These are phyloP conservation scores for Solanum tacnaense DNA, from an alignment of 257 asterid species.

Conservation along the genomic window DNA sequence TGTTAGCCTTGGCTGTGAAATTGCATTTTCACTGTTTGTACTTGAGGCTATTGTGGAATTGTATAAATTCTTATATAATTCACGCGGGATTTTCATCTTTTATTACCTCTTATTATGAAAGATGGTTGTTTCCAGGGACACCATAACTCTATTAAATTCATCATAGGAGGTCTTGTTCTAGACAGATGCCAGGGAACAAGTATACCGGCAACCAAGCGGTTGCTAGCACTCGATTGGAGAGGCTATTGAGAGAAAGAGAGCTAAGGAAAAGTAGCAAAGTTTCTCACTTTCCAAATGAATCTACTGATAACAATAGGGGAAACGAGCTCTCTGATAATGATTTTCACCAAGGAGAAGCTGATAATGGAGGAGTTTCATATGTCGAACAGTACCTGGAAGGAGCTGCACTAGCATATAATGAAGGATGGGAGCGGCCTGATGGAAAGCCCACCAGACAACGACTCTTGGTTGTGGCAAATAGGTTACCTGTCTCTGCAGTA, in stretches of 20 bases:
- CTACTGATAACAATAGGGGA: slow-evolving; percentile 31
- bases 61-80: slow-evolving; percentile 3
- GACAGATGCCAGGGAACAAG: slow-evolving; percentile 78
- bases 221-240: slow-evolving; percentile 37
- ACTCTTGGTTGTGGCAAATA: slow-evolving; percentile 88
- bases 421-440: slow-evolving; percentile 54
- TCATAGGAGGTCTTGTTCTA: slow-evolving; percentile 16
- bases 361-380: slow-evolving; percentile 18
- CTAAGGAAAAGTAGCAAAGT: slow-evolving; percentile 39
- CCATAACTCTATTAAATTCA: slow-evolving; percentile 26
- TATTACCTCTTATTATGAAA: slow-evolving; percentile 38
- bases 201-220: slow-evolving; percentile 33
- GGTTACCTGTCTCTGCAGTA: slow-evolving; percentile 94
- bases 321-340: slow-evolving; percentile 35
- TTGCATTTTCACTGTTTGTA: background rate
- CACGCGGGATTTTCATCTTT: slow-evolving; percentile 8
- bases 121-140: slow-evolving; percentile 30
- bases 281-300: slow-evolving; percentile 25
- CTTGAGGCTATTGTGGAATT: background rate
- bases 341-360: slow-evolving; percentile 17
- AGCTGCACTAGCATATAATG: slow-evolving; percentile 41
- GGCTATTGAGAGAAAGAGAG: slow-evolving; percentile 69
- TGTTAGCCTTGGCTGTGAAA: background rate
- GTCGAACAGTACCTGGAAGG: slow-evolving; percentile 57
- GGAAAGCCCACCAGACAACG: slow-evolving; percentile 58